Evolutionary conservation across 139 green algal genomes (phyloP).

Genomic region (Haematococcus lacustris): DNA sequence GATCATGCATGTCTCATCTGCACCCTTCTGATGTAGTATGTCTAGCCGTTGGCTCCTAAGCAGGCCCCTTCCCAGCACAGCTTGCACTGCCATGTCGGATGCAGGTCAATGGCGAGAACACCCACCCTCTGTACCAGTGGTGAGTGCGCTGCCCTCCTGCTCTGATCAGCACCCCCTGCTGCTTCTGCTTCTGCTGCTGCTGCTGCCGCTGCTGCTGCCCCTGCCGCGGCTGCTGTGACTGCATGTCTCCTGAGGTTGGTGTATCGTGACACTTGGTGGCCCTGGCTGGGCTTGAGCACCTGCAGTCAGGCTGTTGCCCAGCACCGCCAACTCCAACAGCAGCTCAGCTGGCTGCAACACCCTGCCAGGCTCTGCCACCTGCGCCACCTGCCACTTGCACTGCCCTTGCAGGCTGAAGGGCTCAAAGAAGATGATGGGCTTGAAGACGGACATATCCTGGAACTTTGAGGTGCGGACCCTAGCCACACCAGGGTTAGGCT

Average conservation of each 20-base stretch:
- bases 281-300: not conserved
- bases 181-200: too few species aligned
- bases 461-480: not conserved
- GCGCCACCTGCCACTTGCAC: too few species aligned
- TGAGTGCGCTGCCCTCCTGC: not conserved
- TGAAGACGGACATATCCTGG: constrained; percentile 21
- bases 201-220: too few species aligned
- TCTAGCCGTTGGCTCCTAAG: not conserved
- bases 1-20: not conserved
- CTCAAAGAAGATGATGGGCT: too few species aligned
- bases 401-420: too few species aligned
- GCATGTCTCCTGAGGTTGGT: not conserved
- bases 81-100: constrained; percentile 2
- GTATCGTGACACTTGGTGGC: not conserved
- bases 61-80: not conserved
- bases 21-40: not conserved
- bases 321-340: too few species aligned
- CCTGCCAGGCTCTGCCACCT: too few species aligned
- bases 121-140: constrained; percentile 47
- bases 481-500: not conserved
- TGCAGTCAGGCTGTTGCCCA: too few species aligned
- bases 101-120: constrained; percentile 60
- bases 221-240: not conserved
- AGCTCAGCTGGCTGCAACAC: too few species aligned
- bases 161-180: too few species aligned